Conservation (phyloP, 148 eudicot species). For the Drosera capensis region DNA sequence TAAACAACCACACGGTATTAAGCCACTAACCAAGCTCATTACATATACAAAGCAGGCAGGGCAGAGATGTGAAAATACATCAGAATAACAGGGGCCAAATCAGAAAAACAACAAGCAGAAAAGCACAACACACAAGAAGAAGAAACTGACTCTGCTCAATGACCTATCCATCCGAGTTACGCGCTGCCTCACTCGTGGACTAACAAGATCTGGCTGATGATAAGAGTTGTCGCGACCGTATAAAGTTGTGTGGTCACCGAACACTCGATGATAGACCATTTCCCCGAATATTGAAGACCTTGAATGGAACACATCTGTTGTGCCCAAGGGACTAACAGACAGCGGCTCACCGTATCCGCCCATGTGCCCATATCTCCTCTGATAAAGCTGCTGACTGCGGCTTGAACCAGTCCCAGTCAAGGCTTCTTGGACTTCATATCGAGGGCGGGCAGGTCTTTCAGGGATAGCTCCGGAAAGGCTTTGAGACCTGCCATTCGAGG, state of each 20-base stretch:
- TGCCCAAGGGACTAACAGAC: conserved; percentile 15
- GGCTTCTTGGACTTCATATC: conserved; percentile 12
- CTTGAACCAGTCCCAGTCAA: not conserved
- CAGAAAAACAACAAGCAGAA: conserved; percentile 50
- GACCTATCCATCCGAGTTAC: conserved; percentile 40
- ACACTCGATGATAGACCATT: conserved; percentile 45
- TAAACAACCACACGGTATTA: no score
- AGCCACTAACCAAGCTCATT: not conserved
- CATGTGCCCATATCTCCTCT: conserved; percentile 4
- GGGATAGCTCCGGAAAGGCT: conserved; percentile 28
- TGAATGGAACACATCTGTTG: conserved; percentile 19
- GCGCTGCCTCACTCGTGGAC: conserved; percentile 33
- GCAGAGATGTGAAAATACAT: no score
- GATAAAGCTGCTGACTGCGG: conserved; percentile 13
- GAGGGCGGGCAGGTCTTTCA: conserved; percentile 37
- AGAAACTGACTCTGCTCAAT: conserved; percentile 44
- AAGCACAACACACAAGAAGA: conserved; percentile 39
- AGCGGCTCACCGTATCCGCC: conserved; percentile 5
- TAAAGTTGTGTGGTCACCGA: conserved; percentile 31
- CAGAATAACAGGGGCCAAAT: conserved; percentile 1
- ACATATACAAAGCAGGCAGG: conserved; percentile 1
- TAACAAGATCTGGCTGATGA: conserved; percentile 13
- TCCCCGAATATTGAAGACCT: conserved; percentile 54
- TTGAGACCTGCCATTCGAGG: conserved; percentile 12
- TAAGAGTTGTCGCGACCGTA: conserved; percentile 33